These are phyloP conservation scores for Phragmites australis DNA, from an alignment of 176 grass and related monocot species.

Conservation along the genomic window DNA sequence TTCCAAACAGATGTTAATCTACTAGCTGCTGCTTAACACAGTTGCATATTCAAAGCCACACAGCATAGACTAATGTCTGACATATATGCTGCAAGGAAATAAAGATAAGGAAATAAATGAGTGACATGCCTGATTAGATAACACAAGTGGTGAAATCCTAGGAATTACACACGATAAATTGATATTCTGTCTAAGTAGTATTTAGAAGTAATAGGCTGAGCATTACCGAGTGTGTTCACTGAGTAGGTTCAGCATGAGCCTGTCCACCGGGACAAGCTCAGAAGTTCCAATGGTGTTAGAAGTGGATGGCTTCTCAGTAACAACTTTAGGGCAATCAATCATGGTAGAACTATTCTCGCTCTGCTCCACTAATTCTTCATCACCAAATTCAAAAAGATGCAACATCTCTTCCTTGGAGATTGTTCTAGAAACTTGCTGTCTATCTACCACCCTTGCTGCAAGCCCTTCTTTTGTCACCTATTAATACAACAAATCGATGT, in stretches of 20 bases:
- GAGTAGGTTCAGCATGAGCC: conserved; percentile 76
- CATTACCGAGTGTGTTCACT: conserved; percentile 71
- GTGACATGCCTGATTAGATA: neutral
- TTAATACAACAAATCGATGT: conserved; percentile 28
- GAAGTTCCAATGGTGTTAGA: conserved; percentile 35
- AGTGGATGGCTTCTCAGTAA: conserved; percentile 36
- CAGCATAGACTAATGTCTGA: neutral
- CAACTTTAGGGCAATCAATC: conserved; percentile 30
- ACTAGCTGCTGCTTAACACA: conserved; percentile 6
- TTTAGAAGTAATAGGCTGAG: conserved; percentile 16
- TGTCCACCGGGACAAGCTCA: conserved; percentile 51
- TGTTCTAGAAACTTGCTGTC: conserved; percentile 93
- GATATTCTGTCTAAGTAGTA: neutral
- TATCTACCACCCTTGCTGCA: conserved; percentile 96
- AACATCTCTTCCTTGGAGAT: conserved; percentile 98
- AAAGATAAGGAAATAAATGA: conserved; percentile 16
- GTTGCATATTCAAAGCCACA: neutral
- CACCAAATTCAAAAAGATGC: conserved; percentile 95
- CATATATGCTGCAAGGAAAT: conserved; percentile 6
- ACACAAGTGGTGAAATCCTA: neutral
- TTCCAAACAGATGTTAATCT: conserved; percentile 22
- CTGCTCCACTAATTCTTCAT: conserved; percentile 73
- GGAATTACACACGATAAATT: neutral
- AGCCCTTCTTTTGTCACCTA: conserved; percentile 99
- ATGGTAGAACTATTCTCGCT: conserved; percentile 34